Base-by-base conservation (phyloP, 306 rosid species). In the Chamaecrista fasciculata region DNA sequence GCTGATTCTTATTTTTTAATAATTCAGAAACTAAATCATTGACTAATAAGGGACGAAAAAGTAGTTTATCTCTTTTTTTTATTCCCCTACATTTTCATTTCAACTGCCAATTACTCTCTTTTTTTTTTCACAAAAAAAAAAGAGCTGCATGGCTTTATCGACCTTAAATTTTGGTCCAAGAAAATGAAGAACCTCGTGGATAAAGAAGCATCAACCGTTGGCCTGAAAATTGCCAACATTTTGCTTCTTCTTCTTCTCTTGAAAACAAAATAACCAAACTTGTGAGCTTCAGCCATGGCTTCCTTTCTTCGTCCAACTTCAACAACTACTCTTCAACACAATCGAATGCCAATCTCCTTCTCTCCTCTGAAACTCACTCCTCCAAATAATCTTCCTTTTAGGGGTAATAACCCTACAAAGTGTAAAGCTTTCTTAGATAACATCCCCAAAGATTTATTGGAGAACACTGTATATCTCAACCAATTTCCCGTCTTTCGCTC, bases 401-500 rank as follows among this genome's bases (percentile, higher is more conserved):
- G 34, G n/a, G n/a, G n/a, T n/a, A n/a, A n/a, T 29, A 70, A 49
- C 11, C 70, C 73, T 6, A 12, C 19, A 6, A 89, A 78, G 68
- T 86, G 90, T 62, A 82, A 67, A 62, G 89, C 91, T 33, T 67
- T 87, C 75, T 69, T 84, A 21, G 88, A 66, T 5, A 70, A 80
- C 62, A 48, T 83, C 25, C 76, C 87, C 7, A 79, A 76, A 36
- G 75, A 59, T 52, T 33, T 89, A 16, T 28, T 86, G 65, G 80
- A 75, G 23, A 78, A 23, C 73, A 51, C 77, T 34, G 65, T 85
- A 24, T 81, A 72, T 37, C 26, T 85, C 51, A 87, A 88, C 24
- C 87, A 91, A 28, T 76, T 81, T 80, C 82, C 91, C 12, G 77
- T 72, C 28, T 14, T 91, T 21, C 89, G 71, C 68, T 82, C 90